Evolutionary conservation across 192 early-diverging fungal species (phyloP), one percentile per base, ranked within the genome.

Genomic region (Piromyces sp.): DNA sequence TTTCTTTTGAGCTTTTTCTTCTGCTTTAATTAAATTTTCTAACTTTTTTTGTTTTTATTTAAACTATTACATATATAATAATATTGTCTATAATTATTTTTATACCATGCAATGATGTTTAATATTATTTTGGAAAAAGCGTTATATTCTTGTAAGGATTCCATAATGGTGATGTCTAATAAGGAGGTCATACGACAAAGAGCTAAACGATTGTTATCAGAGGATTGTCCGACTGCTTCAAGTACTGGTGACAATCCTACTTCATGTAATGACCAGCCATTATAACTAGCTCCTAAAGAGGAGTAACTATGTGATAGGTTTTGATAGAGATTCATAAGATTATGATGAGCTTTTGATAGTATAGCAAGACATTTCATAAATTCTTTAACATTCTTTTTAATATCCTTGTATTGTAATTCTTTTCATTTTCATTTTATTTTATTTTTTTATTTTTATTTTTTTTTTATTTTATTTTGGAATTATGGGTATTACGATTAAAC

Each of bases 241-340:
- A 98, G 93, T 0, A 94, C 93, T 30, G 92, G 92, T 1, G 94
- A 91, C n/a, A 99, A 87, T 4, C 87, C 88, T 37, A 81, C 83
- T 82, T 98, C 96, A 82, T 93, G 92, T 38, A 99, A 88, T 79
- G 96, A 98, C 86, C 98, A 98, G 29, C 93, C 95, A 83, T 99
- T 99, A 86, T 96, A 95, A 3, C 92, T 88, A 6, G 95, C 96
- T 1, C 96, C 97, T 26, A 99, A 88, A 82, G 97, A 96, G 29
- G 95, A 82, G 9, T 81, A 36, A 19, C 28, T 31, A 29, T 38
- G n/a, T 33, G 31, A 29, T n/a, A 68, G 31, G 36, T n/a, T 30
- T 33, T 30, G 14, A 30, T 81, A 80, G 12, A 81, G 3, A n/a
- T 19, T n/a, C 31, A 81, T 78, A 6, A 82, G 33, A 38, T 12